Base-by-base conservation (phyloP, 306 rosid species). In the Cicer cuneatum region DNA sequence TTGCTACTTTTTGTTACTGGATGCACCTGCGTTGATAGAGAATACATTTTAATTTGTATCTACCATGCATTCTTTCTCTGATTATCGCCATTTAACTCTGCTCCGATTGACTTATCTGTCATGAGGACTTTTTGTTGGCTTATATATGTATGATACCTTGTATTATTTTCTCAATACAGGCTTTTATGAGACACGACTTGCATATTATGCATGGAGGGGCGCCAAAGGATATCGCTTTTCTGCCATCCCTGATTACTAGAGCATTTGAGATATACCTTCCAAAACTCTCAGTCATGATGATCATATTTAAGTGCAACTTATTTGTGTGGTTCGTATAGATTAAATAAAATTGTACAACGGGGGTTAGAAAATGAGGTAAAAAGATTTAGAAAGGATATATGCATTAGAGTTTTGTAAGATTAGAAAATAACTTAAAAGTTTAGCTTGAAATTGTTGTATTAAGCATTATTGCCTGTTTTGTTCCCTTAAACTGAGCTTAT, bases 161-260 rank as follows among this genome's bases (percentile, higher is more conserved):
- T 54, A 45, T 77, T 57, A 56, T 63, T 57, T 77, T 80, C 35
- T 81, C 80, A 45, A 43, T 81, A 83, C 89, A 92, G 96, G 98
- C 63, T 95, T 92, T 86, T 92, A 95, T 24, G 98, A 95, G 87
- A 95, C 97, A 69, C 88, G 97, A 66, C 75, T 90, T 51, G 98
- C 99, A 1, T 92, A 95, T 85, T 95, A 95, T 72, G 85, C 99
- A 21, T 92, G 96, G 96, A 81, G 98, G 81, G 98, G 98, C n/a
- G 96, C 85, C 58, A 71, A 86, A 57, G 97, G 97, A 74, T 94
- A 82, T 77, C 92, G 90, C 40, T 94, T 90, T 48, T 86, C 98
- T 58, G 87, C 96, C 68, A 95, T 95, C 71, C 99, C 98, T 10
- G 99, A 88, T 73, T 92, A 95, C 78, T 92, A 94, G 82, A 51